phyloP scores from a whole-genome alignment of 306 rosid genomes.

The Hippophae tibetana region DNA sequence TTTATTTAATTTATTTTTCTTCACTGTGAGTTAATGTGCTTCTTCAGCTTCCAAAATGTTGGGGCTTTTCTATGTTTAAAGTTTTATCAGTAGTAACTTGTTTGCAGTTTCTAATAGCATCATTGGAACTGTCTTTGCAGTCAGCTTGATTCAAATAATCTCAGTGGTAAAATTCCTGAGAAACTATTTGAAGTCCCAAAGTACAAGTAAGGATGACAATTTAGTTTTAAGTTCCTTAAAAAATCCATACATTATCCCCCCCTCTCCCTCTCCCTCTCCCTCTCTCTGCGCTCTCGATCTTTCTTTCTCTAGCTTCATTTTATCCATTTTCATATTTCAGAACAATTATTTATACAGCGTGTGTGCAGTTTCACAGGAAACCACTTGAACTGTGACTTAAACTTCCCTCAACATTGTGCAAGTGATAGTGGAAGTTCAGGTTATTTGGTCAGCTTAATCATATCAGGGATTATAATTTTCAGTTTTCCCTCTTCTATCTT shows the following conservation, averaged over 20 bases:
- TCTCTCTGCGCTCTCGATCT: background rate
- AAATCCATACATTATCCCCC: background rate
- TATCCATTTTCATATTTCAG: background rate
- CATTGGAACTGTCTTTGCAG: constrained; percentile 49
- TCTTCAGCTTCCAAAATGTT: constrained; percentile 18
- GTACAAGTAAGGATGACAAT: constrained; percentile 60
- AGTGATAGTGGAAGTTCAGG: constrained; percentile 48
- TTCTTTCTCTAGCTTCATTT: too few species aligned
- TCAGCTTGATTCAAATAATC: constrained; percentile 58
- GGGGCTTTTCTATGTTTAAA: constrained; percentile 3
- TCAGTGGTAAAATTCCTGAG: constrained; percentile 71
- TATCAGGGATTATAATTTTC: constrained; percentile 6
- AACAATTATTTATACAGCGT: constrained; percentile 9
- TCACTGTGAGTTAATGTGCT: background rate
- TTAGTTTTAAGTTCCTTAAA: background rate
- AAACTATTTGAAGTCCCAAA: constrained; percentile 42
- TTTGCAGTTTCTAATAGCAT: constrained; percentile 27
- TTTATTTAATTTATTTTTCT: background rate
- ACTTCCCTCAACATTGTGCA: constrained; percentile 39
- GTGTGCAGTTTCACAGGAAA: constrained; percentile 81
- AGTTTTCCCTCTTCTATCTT: constrained; percentile 1
- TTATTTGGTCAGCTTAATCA: constrained; percentile 28
- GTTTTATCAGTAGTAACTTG: constrained; percentile 6
- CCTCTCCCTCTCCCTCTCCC: background rate
- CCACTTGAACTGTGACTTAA: constrained; percentile 57